phyloP scores from a whole-genome alignment of 805 yeast genomes.

The Wickerhamiella vanderwaltii region DNA sequence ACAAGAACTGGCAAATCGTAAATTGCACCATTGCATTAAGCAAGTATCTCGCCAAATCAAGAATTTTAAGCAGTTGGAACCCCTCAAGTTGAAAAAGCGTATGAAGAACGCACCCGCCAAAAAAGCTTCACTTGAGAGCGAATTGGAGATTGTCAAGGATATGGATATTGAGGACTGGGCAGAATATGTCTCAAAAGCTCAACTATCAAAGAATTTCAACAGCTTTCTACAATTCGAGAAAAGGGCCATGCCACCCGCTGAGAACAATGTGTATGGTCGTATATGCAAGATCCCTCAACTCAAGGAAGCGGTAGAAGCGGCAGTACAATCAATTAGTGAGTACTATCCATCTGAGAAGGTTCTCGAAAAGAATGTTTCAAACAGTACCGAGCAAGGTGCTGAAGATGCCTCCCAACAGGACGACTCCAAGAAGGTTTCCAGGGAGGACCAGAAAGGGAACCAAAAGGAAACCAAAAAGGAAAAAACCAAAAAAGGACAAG shows the following conservation, averaged over 20 bases:
- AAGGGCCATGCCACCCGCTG: constrained; percentile 20
- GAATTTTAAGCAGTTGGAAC: constrained; percentile 25
- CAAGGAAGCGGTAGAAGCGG: constrained; percentile 12
- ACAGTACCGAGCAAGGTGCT: not conserved
- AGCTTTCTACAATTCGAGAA: constrained; percentile 9
- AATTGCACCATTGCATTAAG: constrained; percentile 23
- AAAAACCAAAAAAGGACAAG: not conserved
- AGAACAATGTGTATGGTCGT: constrained; percentile 29
- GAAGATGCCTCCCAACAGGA: too few relatives aligned
- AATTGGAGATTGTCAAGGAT: constrained; percentile 18
- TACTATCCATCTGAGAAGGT: constrained; percentile 11
- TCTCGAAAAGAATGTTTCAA: constrained; percentile 9
- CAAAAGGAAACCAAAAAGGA: not conserved
- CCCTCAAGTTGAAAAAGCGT: constrained; percentile 26
- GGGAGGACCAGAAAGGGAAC: not conserved
- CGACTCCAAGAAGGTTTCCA: not conserved
- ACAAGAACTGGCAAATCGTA: constrained; percentile 24
- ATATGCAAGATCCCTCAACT: constrained; percentile 26
- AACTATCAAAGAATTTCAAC: constrained; percentile 15
- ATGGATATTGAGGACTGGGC: constrained; percentile 19
- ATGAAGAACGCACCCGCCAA: constrained; percentile 10
- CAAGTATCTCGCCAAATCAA: constrained; percentile 25
- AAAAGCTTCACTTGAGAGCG: constrained; percentile 14
- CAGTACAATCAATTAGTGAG: constrained; percentile 9
- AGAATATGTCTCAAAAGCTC: constrained; percentile 10